Base-by-base conservation (phyloP, 1,284 basidiomycete species). In the Cryptococcus sp. region DNA sequence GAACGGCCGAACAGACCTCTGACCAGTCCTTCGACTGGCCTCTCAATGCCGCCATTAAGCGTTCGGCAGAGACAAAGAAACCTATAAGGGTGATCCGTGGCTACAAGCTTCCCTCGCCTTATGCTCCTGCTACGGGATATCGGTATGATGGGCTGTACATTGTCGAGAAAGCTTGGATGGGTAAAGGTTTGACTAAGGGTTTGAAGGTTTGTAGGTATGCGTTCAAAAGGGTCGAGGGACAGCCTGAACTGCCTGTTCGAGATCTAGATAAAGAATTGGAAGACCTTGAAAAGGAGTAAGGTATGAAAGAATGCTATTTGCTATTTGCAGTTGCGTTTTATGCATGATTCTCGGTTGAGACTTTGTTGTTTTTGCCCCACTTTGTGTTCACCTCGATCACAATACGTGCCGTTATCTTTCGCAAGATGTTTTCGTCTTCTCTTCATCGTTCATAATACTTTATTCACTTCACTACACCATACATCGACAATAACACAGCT, bases 21-120 rank as follows among this genome's bases (percentile, higher is more conserved):
- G 59, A 78, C 56, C 76, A 78, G 57, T 59, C 52, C 11, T 78
- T 76, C 49, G 65, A 72, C 18, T 57, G 68, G 39, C 45, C 55
- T 1, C 55, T 62, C 45, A 78, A 78, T 45, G 75, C 74, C 1
- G 63, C 72, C 1, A 53, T 78, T 0, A 63, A 68, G 62, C 48
- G 51, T 18, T 74, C 71, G 5, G 68, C 69, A 7, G 59, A 73
- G 42, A 74, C 73, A 1, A 52, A 62, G 2, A 68, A 69, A 43
- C 76, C 76, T 0, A 70, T 78, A 7, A 62, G 77, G 22, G 76
- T 78, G 1, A 70, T 78, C 13, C 61, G 77, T n/a, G 77, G 76
- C 0, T 78, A 67, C 64, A 78, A 78, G 63, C 69, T 69, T 18
- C 53, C 59, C 24, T 70, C 64, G 3, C 41, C 48, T 7, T 71